phyloP scores from a whole-genome alignment of 106 monocot species.

The Iris macrosiphon region DNA sequence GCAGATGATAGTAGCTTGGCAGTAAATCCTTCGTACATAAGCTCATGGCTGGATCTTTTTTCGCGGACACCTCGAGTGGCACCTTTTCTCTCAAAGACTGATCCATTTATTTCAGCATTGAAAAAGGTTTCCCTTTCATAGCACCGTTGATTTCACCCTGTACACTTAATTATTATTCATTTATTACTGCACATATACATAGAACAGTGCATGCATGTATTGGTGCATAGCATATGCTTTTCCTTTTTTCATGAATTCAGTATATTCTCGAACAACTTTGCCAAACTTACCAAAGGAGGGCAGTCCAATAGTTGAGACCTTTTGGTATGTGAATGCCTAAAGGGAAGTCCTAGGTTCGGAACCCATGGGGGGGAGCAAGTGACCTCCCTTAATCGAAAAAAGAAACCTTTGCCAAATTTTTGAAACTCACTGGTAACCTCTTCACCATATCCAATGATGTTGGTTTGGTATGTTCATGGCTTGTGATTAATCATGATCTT shows the following conservation, averaged over 20 bases:
- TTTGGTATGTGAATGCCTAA: too few species aligned
- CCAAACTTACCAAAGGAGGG: too few species aligned
- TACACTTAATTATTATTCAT: background rate
- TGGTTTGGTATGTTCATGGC: background rate
- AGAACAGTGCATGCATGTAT: too few species aligned
- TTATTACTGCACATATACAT: background rate
- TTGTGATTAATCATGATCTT: background rate
- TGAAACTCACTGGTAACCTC: too few species aligned
- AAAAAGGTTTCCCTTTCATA: slow-evolving; percentile 48
- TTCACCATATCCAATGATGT: too few species aligned
- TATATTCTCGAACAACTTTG: too few species aligned
- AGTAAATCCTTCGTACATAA: slow-evolving; percentile 68
- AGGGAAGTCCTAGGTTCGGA: too few species aligned
- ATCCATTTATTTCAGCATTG: slow-evolving; percentile 67
- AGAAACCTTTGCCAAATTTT: too few species aligned
- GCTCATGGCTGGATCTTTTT: slow-evolving; percentile 83
- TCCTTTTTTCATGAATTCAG: background rate
- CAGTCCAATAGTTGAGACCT: too few species aligned
- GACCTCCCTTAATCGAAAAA: too few species aligned
- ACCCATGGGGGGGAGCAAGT: too few species aligned
- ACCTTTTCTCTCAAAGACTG: slow-evolving; percentile 80
- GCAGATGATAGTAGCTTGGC: slow-evolving; percentile 81
- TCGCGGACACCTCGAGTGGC: slow-evolving; percentile 93
- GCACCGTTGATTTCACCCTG: background rate
- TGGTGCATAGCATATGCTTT: background rate